phyloP scores from a whole-genome alignment of 495 filamentous ascomycete species.

The Hypoxylon trugodes region DNA sequence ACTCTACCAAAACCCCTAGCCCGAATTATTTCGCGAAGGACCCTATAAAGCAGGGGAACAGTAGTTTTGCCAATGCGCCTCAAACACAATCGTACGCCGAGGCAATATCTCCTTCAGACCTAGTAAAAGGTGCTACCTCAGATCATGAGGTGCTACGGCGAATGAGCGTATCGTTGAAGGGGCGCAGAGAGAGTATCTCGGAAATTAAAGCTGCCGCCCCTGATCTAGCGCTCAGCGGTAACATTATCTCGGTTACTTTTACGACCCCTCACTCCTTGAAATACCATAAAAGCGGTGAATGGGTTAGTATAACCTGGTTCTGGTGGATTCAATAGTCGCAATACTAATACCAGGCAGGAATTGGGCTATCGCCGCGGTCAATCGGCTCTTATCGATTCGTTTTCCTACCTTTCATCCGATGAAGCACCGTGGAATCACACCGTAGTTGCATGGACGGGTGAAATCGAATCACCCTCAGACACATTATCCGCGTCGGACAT shows the following conservation, averaged over 20 bases:
- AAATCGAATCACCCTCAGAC: slow-evolving; percentile 69
- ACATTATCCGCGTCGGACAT: slow-evolving; percentile 49
- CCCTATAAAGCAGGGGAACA: slow-evolving; percentile 40
- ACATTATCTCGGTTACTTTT: slow-evolving; percentile 87
- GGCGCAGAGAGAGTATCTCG: slow-evolving; percentile 58
- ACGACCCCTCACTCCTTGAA: slow-evolving; percentile 80
- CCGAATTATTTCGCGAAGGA: slow-evolving; percentile 53
- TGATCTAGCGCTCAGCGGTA: slow-evolving; percentile 75
- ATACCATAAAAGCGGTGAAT: slow-evolving; percentile 72
- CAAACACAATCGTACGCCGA: background rate
- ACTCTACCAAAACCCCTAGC: slow-evolving; percentile 29
- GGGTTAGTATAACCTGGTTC: slow-evolving; percentile 62
- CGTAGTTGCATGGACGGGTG: slow-evolving; percentile 91
- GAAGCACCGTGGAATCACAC: slow-evolving; percentile 84
- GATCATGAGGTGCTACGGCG: slow-evolving; percentile 70
- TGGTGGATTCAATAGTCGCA: background rate
- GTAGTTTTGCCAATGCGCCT: slow-evolving; percentile 23
- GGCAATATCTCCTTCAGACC: slow-evolving; percentile 53
- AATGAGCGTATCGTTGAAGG: slow-evolving; percentile 61
- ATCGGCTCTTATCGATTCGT: slow-evolving; percentile 87
- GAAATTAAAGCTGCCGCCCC: slow-evolving; percentile 70
- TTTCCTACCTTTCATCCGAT: slow-evolving; percentile 81
- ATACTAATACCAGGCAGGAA: slow-evolving; percentile 57
- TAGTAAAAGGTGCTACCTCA: slow-evolving; percentile 61
- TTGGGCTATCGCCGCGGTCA: slow-evolving; percentile 80